Percentiles rank a stretch among this genome's conserved stretches.
phyloP scores from a whole-genome alignment of 257 asterid genomes.

The Coffea eugenioides region DNA sequence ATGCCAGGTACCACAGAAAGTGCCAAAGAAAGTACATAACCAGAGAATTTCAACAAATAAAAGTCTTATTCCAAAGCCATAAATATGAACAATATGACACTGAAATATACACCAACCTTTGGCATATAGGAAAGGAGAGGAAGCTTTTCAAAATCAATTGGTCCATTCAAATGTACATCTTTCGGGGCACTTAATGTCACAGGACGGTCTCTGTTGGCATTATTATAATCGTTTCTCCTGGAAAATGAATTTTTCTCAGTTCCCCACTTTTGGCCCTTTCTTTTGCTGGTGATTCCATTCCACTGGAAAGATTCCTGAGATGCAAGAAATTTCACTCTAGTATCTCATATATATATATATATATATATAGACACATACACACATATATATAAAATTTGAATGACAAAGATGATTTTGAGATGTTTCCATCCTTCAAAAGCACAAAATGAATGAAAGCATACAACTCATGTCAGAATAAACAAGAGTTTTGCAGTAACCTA shows the following conservation, averaged over 20 bases:
- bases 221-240: conserved; percentile 42
- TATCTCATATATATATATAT: too few relatives aligned
- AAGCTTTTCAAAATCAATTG: conserved; percentile 64
- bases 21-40: neutral
- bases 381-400: too few relatives aligned
- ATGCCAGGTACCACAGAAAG: neutral
- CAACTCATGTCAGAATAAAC: neutral
- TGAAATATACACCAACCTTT: conserved; percentile 44
- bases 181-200: conserved; percentile 32
- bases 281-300: conserved; percentile 92
- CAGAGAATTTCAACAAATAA: neutral
- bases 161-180: conserved; percentile 29
- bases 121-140: conserved; percentile 66
- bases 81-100: conserved; percentile 3
- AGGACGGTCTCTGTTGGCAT: conserved; percentile 29
- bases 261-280: conserved; percentile 95
- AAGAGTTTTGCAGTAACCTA: neutral
- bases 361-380: too few relatives aligned
- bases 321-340: neutral
- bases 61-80: neutral
- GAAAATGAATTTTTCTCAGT: conserved; percentile 46
- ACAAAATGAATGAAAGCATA: neutral
- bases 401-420: neutral
- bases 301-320: conserved; percentile 63
- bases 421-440: conserved; percentile 5